Evolutionary conservation across 1,139 yeast species (phyloP).

Genomic region (Wickerhamiella pararugosa): DNA sequence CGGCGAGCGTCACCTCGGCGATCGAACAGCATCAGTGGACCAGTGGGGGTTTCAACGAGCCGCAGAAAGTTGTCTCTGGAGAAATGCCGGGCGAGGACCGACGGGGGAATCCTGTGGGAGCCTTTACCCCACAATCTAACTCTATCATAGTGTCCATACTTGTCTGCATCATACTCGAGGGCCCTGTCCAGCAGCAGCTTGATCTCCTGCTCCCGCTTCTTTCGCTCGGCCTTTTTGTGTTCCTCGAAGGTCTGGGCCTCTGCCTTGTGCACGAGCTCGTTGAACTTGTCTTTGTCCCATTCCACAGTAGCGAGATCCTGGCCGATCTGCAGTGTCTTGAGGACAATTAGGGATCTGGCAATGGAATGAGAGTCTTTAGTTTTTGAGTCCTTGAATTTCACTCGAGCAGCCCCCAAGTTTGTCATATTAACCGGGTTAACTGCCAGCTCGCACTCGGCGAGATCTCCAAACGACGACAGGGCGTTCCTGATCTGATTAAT

Average conservation of each 20-base stretch:
- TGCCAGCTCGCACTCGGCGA: constrained; percentile 41
- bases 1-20: too few relatives aligned
- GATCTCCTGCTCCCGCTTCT: constrained; percentile 13
- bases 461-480: constrained; percentile 47
- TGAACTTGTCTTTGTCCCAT: constrained; percentile 22
- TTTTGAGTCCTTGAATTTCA: constrained; percentile 43
- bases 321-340: constrained; percentile 20
- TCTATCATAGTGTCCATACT: neutral
- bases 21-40: too few relatives aligned
- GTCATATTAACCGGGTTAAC: constrained; percentile 67
- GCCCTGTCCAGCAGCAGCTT: too few relatives aligned
- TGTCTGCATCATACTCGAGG: constrained; percentile 8
- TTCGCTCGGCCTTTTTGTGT: constrained; percentile 10
- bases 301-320: constrained; percentile 21
- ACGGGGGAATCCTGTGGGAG: neutral
- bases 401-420: constrained; percentile 59
- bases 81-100: too few relatives aligned
- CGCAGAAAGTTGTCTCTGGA: too few relatives aligned
- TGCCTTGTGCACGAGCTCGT: constrained; percentile 21
- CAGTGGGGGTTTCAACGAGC: too few relatives aligned
- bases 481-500: constrained; percentile 35
- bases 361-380: constrained; percentile 25
- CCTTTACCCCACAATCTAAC: neutral
- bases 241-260: constrained; percentile 15
- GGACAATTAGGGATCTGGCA: constrained; percentile 32